Percentiles rank a stretch among this genome's conserved stretches.
phyloP scores from a whole-genome alignment of 208 protist species.

The Leishmania gerbilli region DNA sequence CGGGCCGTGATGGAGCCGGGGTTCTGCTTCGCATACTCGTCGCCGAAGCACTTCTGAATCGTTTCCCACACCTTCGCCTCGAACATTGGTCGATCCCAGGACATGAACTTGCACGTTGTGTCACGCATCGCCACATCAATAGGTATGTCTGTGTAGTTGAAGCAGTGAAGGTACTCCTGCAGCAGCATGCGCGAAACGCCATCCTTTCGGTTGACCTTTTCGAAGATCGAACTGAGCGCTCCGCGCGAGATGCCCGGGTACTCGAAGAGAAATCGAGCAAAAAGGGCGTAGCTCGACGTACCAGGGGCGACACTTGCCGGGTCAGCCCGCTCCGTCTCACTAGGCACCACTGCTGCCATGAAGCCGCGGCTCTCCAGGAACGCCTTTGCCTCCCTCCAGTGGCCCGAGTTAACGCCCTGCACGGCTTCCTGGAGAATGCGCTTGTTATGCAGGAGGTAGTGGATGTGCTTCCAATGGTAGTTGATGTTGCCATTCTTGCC shows the following conservation, averaged over 20 bases:
- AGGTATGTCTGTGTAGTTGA: constrained; percentile 67
- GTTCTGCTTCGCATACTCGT: constrained; percentile 83
- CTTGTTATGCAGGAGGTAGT: constrained; percentile 81
- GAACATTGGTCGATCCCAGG: constrained; percentile 88
- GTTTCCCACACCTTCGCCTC: constrained; percentile 86
- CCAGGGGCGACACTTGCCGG: constrained; percentile 12
- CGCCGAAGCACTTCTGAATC: constrained; percentile 77
- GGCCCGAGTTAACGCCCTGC: constrained; percentile 57
- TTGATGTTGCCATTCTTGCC: constrained; percentile 36
- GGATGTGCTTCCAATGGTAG: constrained; percentile 92
- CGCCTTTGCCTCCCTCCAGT: constrained; percentile 73
- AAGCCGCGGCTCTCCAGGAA: constrained; percentile 59
- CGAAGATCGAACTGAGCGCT: constrained; percentile 75
- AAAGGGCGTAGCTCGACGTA: constrained; percentile 41
- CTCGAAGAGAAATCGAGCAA: constrained; percentile 77
- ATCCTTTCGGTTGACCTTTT: constrained; percentile 62
- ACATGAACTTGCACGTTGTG: constrained; percentile 89
- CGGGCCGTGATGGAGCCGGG: constrained; percentile 52
- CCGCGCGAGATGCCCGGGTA: constrained; percentile 65
- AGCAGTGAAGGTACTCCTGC: constrained; percentile 74
- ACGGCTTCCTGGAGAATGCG: constrained; percentile 62
- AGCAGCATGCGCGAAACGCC: constrained; percentile 59
- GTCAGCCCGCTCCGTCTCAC: constrained; percentile 26
- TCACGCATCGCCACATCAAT: constrained; percentile 87
- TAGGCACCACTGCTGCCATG: constrained; percentile 29